Evolutionary conservation across 2,329 filamentous ascomycete species (phyloP).

Genomic region (Nannizziopsis arthrosporioides): DNA sequence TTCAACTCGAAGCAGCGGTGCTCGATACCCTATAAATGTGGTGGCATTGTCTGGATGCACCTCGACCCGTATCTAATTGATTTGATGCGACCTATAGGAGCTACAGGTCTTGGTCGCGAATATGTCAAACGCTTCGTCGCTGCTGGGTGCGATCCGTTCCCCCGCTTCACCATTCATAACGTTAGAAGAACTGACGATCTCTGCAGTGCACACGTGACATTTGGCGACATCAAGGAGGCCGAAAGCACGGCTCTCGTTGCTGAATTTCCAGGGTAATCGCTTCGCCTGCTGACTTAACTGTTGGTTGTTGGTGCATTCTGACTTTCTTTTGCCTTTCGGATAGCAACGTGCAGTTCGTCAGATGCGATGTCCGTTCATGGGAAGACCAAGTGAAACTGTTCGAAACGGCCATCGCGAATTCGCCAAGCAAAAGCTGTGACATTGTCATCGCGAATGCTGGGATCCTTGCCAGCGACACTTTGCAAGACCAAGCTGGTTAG

Average conservation of each 20-base stretch:
- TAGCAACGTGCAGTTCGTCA: conserved; percentile 21
- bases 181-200: not conserved
- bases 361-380: conserved; percentile 24
- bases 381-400: conserved; percentile 25
- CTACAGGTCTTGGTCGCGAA: conserved; percentile 9
- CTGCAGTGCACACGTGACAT: conserved; percentile 13
- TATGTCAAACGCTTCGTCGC: conserved; percentile 10
- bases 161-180: not conserved
- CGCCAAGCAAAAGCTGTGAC: conserved; percentile 20
- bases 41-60: not conserved
- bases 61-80: not conserved
- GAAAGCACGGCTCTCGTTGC: conserved; percentile 3
- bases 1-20: not conserved
- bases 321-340: not conserved
- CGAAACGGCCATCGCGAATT: conserved; percentile 19
- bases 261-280: conserved; percentile 10
- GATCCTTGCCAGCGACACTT: conserved; percentile 21
- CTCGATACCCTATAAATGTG: too few relatives aligned
- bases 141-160: conserved; percentile 8
- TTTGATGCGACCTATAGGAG: conserved; percentile 3
- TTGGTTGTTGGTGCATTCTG: not conserved
- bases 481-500: conserved; percentile 19
- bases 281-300: not conserved
- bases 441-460: conserved; percentile 28
- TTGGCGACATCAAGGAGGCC: conserved; percentile 13